Evolutionary conservation across 129 eudicot species (phyloP).

Genomic region (Erigeron canadensis): DNA sequence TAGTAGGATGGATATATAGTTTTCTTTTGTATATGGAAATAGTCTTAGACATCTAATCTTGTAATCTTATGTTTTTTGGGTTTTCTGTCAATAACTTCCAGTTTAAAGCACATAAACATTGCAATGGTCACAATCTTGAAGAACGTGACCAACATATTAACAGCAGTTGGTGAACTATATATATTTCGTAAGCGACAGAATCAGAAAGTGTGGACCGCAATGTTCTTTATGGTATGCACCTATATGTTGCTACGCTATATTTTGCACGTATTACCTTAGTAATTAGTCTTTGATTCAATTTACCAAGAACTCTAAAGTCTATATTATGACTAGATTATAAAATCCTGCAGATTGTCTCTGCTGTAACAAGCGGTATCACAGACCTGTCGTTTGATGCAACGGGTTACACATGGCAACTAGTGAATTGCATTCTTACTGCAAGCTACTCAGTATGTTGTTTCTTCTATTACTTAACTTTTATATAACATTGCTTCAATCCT

Average conservation of each 20-base stretch:
- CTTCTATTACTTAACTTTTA: not conserved
- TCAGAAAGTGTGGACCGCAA: conserved; percentile 83
- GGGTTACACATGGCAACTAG: conserved; percentile 72
- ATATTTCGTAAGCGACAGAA: conserved; percentile 70
- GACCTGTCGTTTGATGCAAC: conserved; percentile 67
- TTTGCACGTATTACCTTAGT: not conserved
- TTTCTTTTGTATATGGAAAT: conserved; percentile 18
- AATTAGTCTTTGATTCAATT: not conserved
- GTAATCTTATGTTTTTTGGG: conserved; percentile 1
- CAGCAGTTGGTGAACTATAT: conserved; percentile 79
- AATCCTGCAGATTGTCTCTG: conserved; percentile 67
- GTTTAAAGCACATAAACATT: conserved; percentile 78
- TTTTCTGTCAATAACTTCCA: conserved; percentile 43
- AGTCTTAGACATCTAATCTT: conserved; percentile 7
- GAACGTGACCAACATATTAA: conserved; percentile 77
- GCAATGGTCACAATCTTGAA: conserved; percentile 90
- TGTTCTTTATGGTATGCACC: conserved; percentile 71
- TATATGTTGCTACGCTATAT: conserved; percentile 11
- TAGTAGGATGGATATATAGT: not conserved
- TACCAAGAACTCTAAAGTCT: not conserved
- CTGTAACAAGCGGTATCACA: conserved; percentile 75
- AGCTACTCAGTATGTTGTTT: conserved; percentile 65
- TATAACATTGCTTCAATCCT: conserved; percentile 5
- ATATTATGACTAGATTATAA: conserved; percentile 1
- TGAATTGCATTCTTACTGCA: conserved; percentile 75